Evolutionary conservation across 2,329 filamentous ascomycete species (phyloP).

Genomic region (Fusarium torreyae): DNA sequence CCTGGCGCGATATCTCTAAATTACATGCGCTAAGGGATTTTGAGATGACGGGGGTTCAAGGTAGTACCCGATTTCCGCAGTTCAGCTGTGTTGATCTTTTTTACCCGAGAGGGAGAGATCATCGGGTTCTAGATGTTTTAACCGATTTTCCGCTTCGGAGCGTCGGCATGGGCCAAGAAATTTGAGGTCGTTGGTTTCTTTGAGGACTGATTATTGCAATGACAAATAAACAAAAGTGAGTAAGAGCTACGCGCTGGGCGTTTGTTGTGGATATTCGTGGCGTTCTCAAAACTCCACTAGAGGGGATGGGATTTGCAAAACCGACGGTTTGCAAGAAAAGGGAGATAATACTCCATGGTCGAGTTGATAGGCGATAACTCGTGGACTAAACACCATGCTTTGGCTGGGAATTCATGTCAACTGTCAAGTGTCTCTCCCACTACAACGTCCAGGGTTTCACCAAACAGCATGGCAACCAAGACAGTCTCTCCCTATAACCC

Average conservation of each 20-base stretch:
- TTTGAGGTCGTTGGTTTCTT: constrained; percentile 1
- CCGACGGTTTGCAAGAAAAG: not conserved
- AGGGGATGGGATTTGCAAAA: constrained; percentile 1
- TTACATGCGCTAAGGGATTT: constrained; percentile 8
- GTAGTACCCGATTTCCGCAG: not conserved
- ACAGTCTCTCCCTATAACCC: constrained; percentile 3
- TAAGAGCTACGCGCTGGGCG: not conserved
- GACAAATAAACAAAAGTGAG: not conserved
- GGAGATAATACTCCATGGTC: not conserved
- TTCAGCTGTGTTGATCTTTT: constrained; percentile 23
- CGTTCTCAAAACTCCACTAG: not conserved
- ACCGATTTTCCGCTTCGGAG: not conserved
- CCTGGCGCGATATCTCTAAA: not conserved
- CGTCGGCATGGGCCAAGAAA: constrained; percentile 16
- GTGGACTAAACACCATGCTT: not conserved
- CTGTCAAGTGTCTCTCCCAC: not conserved
- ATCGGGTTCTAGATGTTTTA: not conserved
- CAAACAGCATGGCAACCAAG: not conserved
- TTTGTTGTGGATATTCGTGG: constrained; percentile 18
- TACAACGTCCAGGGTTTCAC: not conserved
- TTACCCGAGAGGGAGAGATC: not conserved
- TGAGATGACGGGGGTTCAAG: constrained; percentile 2
- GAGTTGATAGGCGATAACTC: not conserved
- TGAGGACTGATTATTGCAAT: not conserved
- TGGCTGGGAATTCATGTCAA: not conserved